Evolutionary conservation across 345 rosid genomes (phyloP), one percentile per base, ranked within the genome.

Genomic region (Eucalyptus curtisii): DNA sequence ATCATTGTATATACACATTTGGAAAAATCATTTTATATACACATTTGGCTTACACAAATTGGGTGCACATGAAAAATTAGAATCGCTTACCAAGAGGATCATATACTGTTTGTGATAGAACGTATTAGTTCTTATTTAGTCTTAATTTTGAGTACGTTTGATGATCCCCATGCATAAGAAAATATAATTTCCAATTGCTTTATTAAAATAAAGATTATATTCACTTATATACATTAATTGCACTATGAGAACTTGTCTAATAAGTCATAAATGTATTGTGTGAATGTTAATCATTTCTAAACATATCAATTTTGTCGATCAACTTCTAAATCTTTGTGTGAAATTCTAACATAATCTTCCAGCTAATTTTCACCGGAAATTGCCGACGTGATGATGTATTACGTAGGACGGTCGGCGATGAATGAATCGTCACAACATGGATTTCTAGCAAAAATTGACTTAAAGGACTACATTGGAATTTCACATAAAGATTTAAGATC

Each of bases 351-450:
- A 13, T 59, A 59, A 27, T 59, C 66, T 27, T 59, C n/a, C 3
- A 59, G 66, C 7, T 59, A 59, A 27, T 59, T 59, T 59, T 2
- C 2, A 59, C 15, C 7, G 4, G 15, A 59, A 59, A 27, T 59
- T 13, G 7, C 15, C 3, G 1, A 59, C 31, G 0, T 59, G 31
- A 12, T 25, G 2, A 59, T 25, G 14, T 59, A 27, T 27, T 27
- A 25, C 4, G 3, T 55, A 55, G 30, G 61, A 55, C 13, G 5
- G 6, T 9, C 1, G 3, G 1, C 6, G 3, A 55, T 55, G 61
- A 55, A 1, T 10, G 1, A 4, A 57, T 25, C n/a, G 0, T 57
- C 13, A 25, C 7, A 19, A 24, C 64, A 24, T 24, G 13, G n/a
- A 57, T 25, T 57, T 57, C 64, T 25, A 57, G 55, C 64, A 13